Conservation (phyloP, 306 rosid species). For the Rosa persica region DNA sequence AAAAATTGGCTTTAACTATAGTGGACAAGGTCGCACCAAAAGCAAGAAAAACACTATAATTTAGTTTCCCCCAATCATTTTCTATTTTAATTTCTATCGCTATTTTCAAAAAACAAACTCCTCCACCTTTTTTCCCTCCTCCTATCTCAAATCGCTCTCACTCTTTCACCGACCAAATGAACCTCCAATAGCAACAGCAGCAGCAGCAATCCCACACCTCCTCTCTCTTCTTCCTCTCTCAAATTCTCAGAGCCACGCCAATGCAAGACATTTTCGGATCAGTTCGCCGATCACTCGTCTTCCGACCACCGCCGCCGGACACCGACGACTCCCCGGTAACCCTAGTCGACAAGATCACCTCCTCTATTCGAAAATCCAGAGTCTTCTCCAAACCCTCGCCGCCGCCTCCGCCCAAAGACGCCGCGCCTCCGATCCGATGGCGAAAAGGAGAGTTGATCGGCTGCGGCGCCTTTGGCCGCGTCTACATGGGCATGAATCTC, state of each 20-base stretch:
- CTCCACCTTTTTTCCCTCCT: constrained; percentile 50
- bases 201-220: constrained; percentile 7
- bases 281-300: constrained; percentile 95
- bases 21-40: not conserved
- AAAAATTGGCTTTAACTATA: not conserved
- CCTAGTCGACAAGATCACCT: constrained; percentile 76
- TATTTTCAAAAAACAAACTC: constrained; percentile 49
- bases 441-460: constrained; percentile 98
- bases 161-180: constrained; percentile 31
- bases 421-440: constrained; percentile 82
- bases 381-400: constrained; percentile 71
- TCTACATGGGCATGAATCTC: constrained; percentile 98
- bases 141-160: constrained; percentile 19
- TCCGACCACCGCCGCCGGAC: constrained; percentile 68
- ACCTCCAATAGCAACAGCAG: constrained; percentile 16
- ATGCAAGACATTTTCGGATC: constrained; percentile 97
- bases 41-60: not conserved
- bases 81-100: not conserved
- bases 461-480: constrained; percentile 98
- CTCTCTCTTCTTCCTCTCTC: constrained; percentile 17
- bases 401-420: constrained; percentile 44
- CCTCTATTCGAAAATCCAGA: constrained; percentile 76
- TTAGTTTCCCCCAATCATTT: not conserved
- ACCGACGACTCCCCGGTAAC: constrained; percentile 49
- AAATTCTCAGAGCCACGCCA: constrained; percentile 7